A percentile compares a stretch with the other conserved stretches of the same genome.
phyloP scores from a whole-genome alignment of 1,284 basidiomycete genomes.

The Retiboletus fuscus region DNA sequence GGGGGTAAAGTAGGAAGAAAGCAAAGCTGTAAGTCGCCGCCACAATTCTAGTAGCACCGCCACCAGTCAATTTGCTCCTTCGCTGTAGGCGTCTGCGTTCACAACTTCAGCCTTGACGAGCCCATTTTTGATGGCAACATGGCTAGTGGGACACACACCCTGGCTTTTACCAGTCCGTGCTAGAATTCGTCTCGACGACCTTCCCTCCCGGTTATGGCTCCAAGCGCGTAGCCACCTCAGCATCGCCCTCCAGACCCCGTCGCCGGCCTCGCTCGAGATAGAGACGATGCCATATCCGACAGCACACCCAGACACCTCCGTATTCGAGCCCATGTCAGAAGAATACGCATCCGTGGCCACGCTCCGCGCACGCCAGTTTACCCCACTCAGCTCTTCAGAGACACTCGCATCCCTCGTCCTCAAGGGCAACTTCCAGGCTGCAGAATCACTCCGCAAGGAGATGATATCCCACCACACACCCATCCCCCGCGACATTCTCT shows the following conservation, averaged over 20 bases:
- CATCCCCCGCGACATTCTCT: constrained; percentile 40
- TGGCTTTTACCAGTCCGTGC: constrained; percentile 33
- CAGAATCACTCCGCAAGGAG: constrained; percentile 45
- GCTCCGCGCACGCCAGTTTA: constrained; percentile 19
- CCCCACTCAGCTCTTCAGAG: constrained; percentile 42
- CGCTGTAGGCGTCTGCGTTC: no score
- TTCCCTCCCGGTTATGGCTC: constrained; percentile 30
- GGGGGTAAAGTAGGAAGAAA: no score
- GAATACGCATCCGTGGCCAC: constrained; percentile 41
- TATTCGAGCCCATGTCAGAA: constrained; percentile 44
- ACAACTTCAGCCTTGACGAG: no score
- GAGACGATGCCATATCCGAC: constrained; percentile 47
- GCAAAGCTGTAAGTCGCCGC: no score
- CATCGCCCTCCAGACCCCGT: constrained; percentile 40
- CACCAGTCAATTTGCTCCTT: no score
- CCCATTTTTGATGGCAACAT: constrained; percentile 42
- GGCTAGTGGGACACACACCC: constrained; percentile 29
- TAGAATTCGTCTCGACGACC: constrained; percentile 28
- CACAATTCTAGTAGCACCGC: no score
- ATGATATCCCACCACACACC: constrained; percentile 37
- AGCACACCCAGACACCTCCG: constrained; percentile 38
- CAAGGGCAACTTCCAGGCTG: constrained; percentile 36
- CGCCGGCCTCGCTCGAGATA: constrained; percentile 47
- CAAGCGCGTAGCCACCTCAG: constrained; percentile 40
- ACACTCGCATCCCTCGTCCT: constrained; percentile 41